Conservation (phyloP, 2,329 filamentous ascomycete genomes). For the Cladosporium sp. region DNA sequence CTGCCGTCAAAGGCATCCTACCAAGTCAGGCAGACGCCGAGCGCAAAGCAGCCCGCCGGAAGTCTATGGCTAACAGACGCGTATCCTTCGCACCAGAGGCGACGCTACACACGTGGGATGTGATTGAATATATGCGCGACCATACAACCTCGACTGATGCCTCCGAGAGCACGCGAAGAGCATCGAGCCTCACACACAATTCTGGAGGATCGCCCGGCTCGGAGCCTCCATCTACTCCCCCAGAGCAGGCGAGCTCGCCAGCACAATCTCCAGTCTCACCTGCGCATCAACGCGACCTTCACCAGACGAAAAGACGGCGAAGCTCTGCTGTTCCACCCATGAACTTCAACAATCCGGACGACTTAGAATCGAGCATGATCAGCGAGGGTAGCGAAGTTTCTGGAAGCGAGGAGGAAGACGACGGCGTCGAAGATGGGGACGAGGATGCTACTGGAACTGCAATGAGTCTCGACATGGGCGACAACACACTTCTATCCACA, state of each 20-base stretch:
- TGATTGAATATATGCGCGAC: slow-evolving; percentile 82
- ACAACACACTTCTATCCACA: slow-evolving; percentile 40
- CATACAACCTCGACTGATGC: slow-evolving; percentile 69
- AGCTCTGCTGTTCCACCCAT: slow-evolving; percentile 63
- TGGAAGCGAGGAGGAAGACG: slow-evolving; percentile 47
- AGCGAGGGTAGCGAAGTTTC: slow-evolving; percentile 51
- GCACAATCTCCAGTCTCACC: slow-evolving; percentile 50
- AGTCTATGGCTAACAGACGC: slow-evolving; percentile 69
- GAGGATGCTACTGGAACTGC: slow-evolving; percentile 68
- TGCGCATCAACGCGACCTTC: slow-evolving; percentile 59
- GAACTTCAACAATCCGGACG: slow-evolving; percentile 60
- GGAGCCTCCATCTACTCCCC: slow-evolving; percentile 58
- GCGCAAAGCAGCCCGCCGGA: slow-evolving; percentile 80
- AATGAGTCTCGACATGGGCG: slow-evolving; percentile 72
- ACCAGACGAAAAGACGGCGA: slow-evolving; percentile 57
- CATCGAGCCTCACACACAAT: slow-evolving; percentile 54
- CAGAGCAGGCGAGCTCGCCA: slow-evolving; percentile 45
- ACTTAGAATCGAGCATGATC: slow-evolving; percentile 68
- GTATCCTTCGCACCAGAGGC: slow-evolving; percentile 97
- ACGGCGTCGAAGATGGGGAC: slow-evolving; percentile 51
- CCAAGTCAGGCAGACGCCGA: slow-evolving; percentile 58
- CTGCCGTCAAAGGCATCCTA: slow-evolving; percentile 50
- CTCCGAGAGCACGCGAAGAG: slow-evolving; percentile 68
- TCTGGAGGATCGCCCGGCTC: slow-evolving; percentile 32
- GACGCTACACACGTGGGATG: slow-evolving; percentile 94